Evolutionary conservation across 2,329 filamentous ascomycete genomes (phyloP).

Genomic region (Aureobasidium vineae): DNA sequence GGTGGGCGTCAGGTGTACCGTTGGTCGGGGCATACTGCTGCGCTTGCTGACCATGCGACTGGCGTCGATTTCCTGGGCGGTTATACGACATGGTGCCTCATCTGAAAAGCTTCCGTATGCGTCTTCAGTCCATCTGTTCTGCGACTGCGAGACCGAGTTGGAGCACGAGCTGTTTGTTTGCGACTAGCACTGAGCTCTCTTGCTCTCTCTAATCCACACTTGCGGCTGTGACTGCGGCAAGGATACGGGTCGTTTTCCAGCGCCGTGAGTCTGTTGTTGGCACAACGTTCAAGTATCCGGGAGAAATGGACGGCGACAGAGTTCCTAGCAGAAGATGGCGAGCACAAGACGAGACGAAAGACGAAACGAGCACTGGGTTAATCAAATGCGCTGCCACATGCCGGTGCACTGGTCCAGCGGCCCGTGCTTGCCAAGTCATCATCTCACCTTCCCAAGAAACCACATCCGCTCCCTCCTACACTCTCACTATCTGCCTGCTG

Average conservation of each 20-base stretch:
- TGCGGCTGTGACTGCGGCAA: neutral
- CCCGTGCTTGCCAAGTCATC: conserved; percentile 11
- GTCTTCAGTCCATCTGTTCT: conserved; percentile 6
- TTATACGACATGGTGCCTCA: conserved; percentile 25
- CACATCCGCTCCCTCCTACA: neutral
- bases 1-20: conserved; percentile 2
- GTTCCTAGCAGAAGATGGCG: neutral
- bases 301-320: neutral
- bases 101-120: neutral
- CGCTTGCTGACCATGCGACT: conserved; percentile 21
- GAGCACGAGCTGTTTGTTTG: conserved; percentile 9
- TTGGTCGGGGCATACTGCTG: conserved; percentile 10
- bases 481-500: neutral
- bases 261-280: neutral
- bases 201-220: neutral
- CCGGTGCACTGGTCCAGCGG: neutral
- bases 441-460: conserved; percentile 3
- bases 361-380: conserved; percentile 20
- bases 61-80: conserved; percentile 5
- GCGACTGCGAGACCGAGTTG: neutral
- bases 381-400: conserved; percentile 20
- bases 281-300: neutral
- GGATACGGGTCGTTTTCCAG: neutral
- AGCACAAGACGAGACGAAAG: conserved; percentile 13
- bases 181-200: neutral